Base-by-base conservation (phyloP, 2,329 filamentous ascomycete genomes). In the Pseudonectria foliicola region DNA sequence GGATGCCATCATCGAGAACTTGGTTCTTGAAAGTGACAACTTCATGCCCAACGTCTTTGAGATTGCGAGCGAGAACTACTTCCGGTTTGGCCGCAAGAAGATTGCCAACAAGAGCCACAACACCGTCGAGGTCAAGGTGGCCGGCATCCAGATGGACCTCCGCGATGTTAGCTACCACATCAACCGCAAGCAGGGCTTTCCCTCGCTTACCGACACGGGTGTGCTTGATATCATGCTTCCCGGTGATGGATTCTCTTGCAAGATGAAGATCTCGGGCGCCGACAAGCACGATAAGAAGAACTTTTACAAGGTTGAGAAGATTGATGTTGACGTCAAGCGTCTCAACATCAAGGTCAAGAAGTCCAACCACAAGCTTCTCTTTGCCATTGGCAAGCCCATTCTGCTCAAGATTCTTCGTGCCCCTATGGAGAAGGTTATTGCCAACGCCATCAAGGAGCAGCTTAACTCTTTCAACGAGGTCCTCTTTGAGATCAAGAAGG, bases 21-120 rank as follows among this genome's bases (percentile, higher is more conserved):
- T 98, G 10, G 83, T 95, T 29, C 75, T 98, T 34, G 92, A 98
- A 67, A 89, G 86, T 46, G 89, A 96, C 69, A 98, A 98, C 65
- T 80, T 98, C 50, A 87, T 89, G 65, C 92, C 92, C 44, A 98
- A 98, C 52, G 73, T 90, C 5, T 62, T 94, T 26, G 90, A 98
- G 61, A 73, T 96, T 42, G 77, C 80, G 39, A 92, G 80, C 56
- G 89, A 96, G 66, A 92, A 96, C 68, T 93, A 92, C 68, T 87
- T 89, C 76, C 81, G 85, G 48, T 95, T 85, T 80, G 92, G 90
- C 25, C 87, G 92, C 56, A 95, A 93, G 79, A 82, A 81, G 59
- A 73, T 88, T 50, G 68, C 74, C 52, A 93, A 75, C 71, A 86
- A 82, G 70, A 82, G 79, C 61, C 82, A 85, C 63, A 89, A 95